Evolutionary conservation across 176 grass and related monocot genomes (phyloP), one percentile per base, ranked within the genome.

Genomic region (Ensete glaucum): DNA sequence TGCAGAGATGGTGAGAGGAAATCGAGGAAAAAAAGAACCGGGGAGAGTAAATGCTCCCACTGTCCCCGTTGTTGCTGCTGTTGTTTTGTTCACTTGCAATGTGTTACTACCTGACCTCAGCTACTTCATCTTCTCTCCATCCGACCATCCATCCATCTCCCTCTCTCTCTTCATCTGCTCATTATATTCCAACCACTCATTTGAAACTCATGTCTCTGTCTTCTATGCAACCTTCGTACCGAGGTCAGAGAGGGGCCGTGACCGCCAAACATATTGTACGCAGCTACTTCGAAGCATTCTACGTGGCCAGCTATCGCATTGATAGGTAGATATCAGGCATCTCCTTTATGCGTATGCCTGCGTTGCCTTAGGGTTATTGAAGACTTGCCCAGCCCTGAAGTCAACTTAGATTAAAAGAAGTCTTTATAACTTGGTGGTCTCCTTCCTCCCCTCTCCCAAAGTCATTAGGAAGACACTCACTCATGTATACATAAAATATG

Each of bases 191-290:
- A 59, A 59, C 56, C 15, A 59, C 56, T 59, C 16, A 59, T 59
- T 59, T 59, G 56, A 59, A 59, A 59, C 56, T 59, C 56, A 59
- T 59, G 56, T 43, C 34, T n/a, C 56, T 59, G 56, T 59, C 56
- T 59, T 59, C 16, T 59, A 19, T 10, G 56, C 9, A 19, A 59
- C 56, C 56, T 1, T 8, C 62, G 20, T 25, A 64, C 20, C 16
- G 54, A 14, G 54, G 2, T 56, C 54, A 56, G 54, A 56, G 5
- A 16, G 16, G n/a, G n/a, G 34, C 34, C 3, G 5, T 43, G 34
- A 43, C 34, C 34, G 5, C 34, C 34, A 43, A 43, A 43, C 34
- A 43, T 43, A 43, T 6, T 43, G 34, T 43, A 43, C 11, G 11
- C 9, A 64, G 20, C 56, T 59, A 19, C 56, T 59, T 59, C 56